Conservation (phyloP, 306 rosid genomes). For the Gastrolobium bilobum region DNA sequence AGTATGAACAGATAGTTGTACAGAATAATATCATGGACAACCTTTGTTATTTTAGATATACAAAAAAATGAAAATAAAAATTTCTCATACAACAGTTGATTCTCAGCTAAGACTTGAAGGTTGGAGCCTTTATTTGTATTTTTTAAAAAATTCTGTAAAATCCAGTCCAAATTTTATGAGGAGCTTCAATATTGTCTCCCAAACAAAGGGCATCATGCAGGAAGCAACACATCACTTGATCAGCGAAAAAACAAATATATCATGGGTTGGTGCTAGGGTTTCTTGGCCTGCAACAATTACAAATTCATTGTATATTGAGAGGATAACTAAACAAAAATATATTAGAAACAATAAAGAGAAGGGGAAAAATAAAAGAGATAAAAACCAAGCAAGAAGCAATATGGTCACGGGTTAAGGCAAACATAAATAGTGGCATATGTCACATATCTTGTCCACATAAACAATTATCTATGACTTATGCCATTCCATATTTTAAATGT, state of each 20-base stretch:
- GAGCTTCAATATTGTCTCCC: constrained; percentile 33
- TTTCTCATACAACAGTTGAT: constrained; percentile 43
- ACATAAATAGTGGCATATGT: neutral
- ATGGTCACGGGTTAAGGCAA: neutral
- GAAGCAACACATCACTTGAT: constrained; percentile 41
- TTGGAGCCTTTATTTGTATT: constrained; percentile 6
- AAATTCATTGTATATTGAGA: constrained; percentile 8
- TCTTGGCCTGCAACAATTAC: constrained; percentile 72
- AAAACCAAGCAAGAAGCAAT: constrained; percentile 6
- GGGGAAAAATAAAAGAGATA: neutral
- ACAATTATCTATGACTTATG: neutral
- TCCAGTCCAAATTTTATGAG: constrained; percentile 33
- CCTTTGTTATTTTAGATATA: constrained; percentile 45
- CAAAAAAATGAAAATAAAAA: constrained; percentile 45
- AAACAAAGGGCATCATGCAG: constrained; percentile 34
- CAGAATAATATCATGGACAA: constrained; percentile 38
- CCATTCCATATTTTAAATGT: neutral
- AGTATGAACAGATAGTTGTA: constrained; percentile 35
- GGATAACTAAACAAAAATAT: constrained; percentile 3
- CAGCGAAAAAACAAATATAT: constrained; percentile 33
- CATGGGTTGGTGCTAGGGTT: constrained; percentile 53
- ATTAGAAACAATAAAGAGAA: neutral
- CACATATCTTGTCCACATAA: neutral
- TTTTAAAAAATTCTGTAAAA: neutral
- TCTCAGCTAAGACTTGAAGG: constrained; percentile 31